Percentiles rank a stretch among this genome's conserved stretches.
Evolutionary conservation across 2,329 filamentous ascomycete species (phyloP).

Genomic region (Xenoacremonium recifei): DNA sequence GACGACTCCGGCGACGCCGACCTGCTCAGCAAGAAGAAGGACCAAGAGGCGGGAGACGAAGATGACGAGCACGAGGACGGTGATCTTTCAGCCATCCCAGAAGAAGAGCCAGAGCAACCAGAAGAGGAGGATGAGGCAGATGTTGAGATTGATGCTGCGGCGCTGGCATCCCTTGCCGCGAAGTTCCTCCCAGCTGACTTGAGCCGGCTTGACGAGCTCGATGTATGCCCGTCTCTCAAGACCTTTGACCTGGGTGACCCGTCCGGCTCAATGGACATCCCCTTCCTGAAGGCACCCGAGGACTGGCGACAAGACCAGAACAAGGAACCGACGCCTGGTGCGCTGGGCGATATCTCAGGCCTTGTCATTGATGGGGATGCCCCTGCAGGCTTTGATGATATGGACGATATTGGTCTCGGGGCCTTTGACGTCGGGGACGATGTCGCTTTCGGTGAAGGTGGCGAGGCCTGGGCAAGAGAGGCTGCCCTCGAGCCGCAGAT

Average conservation of each 20-base stretch:
- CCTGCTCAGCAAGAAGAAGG: conserved; percentile 33
- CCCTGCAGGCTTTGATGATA: conserved; percentile 67
- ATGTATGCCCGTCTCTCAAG: conserved; percentile 93
- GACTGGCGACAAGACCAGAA: conserved; percentile 76
- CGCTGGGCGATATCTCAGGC: conserved; percentile 67
- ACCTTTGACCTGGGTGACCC: conserved; percentile 88
- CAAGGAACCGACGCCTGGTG: conserved; percentile 55
- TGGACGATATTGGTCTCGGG: conserved; percentile 72
- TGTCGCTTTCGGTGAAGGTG: conserved; percentile 89
- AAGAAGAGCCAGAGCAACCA: conserved; percentile 39
- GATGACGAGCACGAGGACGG: conserved; percentile 34
- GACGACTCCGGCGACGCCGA: conserved; percentile 68
- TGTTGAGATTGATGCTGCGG: conserved; percentile 74
- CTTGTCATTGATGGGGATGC: conserved; percentile 87
- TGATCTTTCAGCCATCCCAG: conserved; percentile 32
- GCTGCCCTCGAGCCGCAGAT: conserved; percentile 84
- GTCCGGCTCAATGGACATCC: conserved; percentile 81
- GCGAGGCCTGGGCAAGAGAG: conserved; percentile 91
- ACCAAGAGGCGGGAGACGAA: conserved; percentile 39
- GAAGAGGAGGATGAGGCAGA: conserved; percentile 50
- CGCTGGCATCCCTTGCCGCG: conserved; percentile 66
- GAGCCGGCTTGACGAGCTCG: conserved; percentile 72
- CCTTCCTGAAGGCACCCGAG: conserved; percentile 85
- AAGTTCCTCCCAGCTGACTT: conserved; percentile 90
- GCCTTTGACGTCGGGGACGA: conserved; percentile 71